phyloP scores from a whole-genome alignment of 2,329 filamentous ascomycete species.

The Trichoderma polysporum region DNA sequence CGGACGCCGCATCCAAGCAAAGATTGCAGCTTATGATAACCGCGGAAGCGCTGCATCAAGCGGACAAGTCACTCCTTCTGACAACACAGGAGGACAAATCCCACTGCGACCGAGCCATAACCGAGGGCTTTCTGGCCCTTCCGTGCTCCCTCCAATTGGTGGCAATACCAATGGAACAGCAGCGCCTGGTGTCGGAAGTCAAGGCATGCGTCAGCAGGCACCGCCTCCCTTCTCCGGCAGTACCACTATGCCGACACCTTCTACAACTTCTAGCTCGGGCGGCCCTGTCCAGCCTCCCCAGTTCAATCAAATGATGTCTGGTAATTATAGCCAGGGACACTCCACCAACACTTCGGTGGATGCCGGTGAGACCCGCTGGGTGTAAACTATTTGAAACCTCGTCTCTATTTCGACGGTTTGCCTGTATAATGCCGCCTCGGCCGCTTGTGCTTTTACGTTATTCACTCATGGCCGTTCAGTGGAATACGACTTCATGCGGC shows the following conservation, averaged over 20 bases:
- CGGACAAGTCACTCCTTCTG: constrained; percentile 53
- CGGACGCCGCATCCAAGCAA: constrained; percentile 88
- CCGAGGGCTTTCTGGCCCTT: constrained; percentile 43
- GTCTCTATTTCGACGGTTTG: constrained; percentile 28
- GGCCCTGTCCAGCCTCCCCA: constrained; percentile 32
- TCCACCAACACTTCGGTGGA: constrained; percentile 30
- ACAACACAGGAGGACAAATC: constrained; percentile 55
- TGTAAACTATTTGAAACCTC: constrained; percentile 36
- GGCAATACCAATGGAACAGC: constrained; percentile 27
- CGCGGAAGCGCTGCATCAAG: constrained; percentile 44
- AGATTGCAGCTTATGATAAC: constrained; percentile 67
- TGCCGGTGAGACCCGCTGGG: constrained; percentile 40
- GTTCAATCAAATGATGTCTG: constrained; percentile 31
- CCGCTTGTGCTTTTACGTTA: constrained; percentile 22
- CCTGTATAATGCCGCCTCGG: constrained; percentile 37
- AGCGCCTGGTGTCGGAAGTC: constrained; percentile 24
- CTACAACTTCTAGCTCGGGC: constrained; percentile 26
- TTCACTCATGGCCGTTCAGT: constrained; percentile 25
- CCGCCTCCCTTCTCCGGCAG: constrained; percentile 36
- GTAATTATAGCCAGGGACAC: constrained; percentile 29
- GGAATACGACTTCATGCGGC: constrained; percentile 33
- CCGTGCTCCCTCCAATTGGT: constrained; percentile 34
- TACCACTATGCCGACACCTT: constrained; percentile 34
- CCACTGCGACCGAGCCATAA: constrained; percentile 45
- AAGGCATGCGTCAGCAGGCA: constrained; percentile 35